Evolutionary conservation across 805 yeast genomes (phyloP).

Genomic region (Candida caryicola): DNA sequence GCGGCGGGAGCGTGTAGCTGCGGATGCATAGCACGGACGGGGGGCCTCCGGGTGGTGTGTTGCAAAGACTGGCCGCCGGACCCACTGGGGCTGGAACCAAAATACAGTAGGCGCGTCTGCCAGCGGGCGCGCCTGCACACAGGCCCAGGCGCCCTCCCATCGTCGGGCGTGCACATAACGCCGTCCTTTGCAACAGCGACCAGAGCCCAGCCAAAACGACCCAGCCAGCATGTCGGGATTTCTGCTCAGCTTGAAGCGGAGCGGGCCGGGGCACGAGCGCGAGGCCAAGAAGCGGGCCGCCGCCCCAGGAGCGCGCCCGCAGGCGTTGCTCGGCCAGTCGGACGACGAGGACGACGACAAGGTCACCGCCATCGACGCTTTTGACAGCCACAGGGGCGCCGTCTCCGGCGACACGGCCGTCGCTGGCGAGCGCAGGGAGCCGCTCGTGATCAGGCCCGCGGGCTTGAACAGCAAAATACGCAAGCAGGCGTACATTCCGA

Average conservation of each 20-base stretch:
- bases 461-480: slow-evolving; percentile 9
- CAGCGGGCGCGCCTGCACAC: no score
- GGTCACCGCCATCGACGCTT: slow-evolving; percentile 19
- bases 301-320: background rate
- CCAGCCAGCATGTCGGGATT: slow-evolving; percentile 23
- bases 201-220: no score
- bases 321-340: slow-evolving; percentile 5
- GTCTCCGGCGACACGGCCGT: slow-evolving; percentile 10
- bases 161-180: no score
- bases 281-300: background rate
- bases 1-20: no score
- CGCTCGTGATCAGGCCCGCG: slow-evolving; percentile 19
- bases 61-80: no score
- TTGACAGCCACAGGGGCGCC: slow-evolving; percentile 18
- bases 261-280: background rate
- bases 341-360: slow-evolving; percentile 23
- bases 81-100: no score
- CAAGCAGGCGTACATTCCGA: slow-evolving; percentile 6
- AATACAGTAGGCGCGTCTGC: no score
- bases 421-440: slow-evolving; percentile 6
- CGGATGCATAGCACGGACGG: no score
- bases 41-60: no score
- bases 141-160: no score
- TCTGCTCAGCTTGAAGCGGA: slow-evolving; percentile 19
- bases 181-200: no score